Conservation (phyloP, 2,329 filamentous ascomycete species). For the Triangularia verruculosa region DNA sequence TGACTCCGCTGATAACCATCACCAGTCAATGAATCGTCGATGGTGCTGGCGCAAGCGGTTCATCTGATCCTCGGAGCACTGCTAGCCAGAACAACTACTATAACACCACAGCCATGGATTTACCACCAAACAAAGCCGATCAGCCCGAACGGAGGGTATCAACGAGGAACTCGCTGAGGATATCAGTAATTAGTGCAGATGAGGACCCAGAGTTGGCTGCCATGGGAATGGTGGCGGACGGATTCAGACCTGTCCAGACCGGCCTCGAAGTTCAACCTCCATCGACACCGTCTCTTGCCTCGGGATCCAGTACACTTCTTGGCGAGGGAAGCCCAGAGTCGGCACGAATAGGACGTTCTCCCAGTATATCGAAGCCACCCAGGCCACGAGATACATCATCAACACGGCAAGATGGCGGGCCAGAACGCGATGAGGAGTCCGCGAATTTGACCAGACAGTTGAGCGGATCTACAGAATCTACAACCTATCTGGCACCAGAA, state of each 20-base stretch:
- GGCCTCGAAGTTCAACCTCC: conserved; percentile 13
- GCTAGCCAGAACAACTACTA: conserved; percentile 1
- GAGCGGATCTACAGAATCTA: conserved; percentile 37
- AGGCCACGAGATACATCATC: conserved; percentile 48
- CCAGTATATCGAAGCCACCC: conserved; percentile 56
- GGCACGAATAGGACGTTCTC: conserved; percentile 41
- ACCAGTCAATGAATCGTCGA: conserved; percentile 21
- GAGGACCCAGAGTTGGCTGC: conserved; percentile 50
- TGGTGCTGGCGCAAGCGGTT: conserved; percentile 17
- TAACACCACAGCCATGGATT: conserved; percentile 38
- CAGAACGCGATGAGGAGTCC: conserved; percentile 30
- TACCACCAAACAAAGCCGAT: conserved; percentile 37
- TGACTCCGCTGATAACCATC: conserved; percentile 19
- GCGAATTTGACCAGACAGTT: conserved; percentile 28
- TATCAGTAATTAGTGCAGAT: conserved; percentile 37
- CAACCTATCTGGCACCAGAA: conserved; percentile 44
- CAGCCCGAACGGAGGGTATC: conserved; percentile 44
- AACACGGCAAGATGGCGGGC: conserved; percentile 50
- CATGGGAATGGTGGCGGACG: conserved; percentile 52
- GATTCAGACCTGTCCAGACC: conserved; percentile 43
- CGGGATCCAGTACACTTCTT: conserved; percentile 26
- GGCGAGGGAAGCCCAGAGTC: conserved; percentile 22
- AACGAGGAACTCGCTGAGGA: conserved; percentile 40
- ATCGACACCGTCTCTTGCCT: conserved; percentile 26
- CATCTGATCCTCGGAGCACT: not conserved